These are phyloP conservation scores for Saccharomyces hybrid DNA, from an alignment of 1,139 yeast species.

Conservation along the genomic window DNA sequence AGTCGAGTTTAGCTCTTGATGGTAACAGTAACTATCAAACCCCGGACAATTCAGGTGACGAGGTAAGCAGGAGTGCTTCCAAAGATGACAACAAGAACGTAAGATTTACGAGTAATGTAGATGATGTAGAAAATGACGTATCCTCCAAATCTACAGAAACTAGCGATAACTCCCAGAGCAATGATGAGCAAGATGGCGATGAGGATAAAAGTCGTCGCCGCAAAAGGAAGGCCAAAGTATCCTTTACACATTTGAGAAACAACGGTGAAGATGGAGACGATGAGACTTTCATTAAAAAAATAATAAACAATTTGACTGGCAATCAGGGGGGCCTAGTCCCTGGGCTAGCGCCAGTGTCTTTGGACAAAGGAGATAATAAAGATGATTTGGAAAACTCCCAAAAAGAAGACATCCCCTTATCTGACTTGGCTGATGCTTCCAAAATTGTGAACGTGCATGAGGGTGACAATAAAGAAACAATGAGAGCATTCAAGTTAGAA, in stretches of 20 bases:
- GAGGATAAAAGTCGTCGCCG: constrained; percentile 12
- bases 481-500: constrained; percentile 2
- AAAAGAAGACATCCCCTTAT: constrained; percentile 16
- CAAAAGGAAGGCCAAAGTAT: constrained; percentile 11
- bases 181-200: constrained; percentile 12
- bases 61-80: background rate
- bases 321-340: constrained; percentile 31
- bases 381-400: constrained; percentile 12
- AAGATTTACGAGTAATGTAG: constrained; percentile 9
- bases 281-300: constrained; percentile 23
- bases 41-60: background rate
- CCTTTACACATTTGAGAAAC: constrained; percentile 13
- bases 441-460: constrained; percentile 29
- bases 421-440: constrained; percentile 25
- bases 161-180: background rate
- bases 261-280: constrained; percentile 17
- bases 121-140: constrained; percentile 6
- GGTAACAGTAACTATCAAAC: background rate
- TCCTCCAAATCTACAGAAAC: background rate
- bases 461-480: constrained; percentile 6
- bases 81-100: constrained; percentile 9
- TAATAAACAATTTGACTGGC: constrained; percentile 21
- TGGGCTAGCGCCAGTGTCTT: constrained; percentile 16
- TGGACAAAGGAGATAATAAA: background rate
- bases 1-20: background rate